Percentiles rank a stretch among this genome's conserved stretches.
Conservation (phyloP, 2,329 filamentous ascomycete species). For the Sporothrix brunneoviolacea region DNA sequence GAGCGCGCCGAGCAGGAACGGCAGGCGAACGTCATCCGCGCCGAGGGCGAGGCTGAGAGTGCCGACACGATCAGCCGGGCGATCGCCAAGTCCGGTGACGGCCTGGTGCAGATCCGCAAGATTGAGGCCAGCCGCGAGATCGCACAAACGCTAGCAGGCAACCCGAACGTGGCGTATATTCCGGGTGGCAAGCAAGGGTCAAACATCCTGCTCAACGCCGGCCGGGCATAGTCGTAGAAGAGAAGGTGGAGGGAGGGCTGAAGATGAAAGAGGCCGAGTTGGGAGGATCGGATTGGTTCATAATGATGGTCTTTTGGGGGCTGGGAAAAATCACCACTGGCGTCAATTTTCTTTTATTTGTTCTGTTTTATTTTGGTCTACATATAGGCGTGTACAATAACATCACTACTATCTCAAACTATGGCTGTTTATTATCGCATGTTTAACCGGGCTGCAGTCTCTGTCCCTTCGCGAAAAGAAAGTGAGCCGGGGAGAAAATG, state of each 20-base stretch:
- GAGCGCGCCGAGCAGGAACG: constrained; percentile 98
- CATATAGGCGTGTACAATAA: constrained; percentile 8
- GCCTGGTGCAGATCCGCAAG: constrained; percentile 89
- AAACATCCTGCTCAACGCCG: constrained; percentile 48
- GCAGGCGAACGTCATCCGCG: constrained; percentile 96
- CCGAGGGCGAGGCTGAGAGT: constrained; percentile 94
- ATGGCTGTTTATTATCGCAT: neutral
- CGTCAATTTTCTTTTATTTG: constrained; percentile 7
- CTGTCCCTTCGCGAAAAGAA: too few relatives aligned
- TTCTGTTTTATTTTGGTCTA: neutral
- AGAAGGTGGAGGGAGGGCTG: neutral
- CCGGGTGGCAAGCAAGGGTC: constrained; percentile 64
- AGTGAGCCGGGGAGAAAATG: too few relatives aligned
- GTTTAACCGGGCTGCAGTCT: too few relatives aligned
- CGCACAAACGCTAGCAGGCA: constrained; percentile 77
- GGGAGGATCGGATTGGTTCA: neutral
- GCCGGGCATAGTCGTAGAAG: constrained; percentile 28
- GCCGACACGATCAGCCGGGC: constrained; percentile 89
- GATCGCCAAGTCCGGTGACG: constrained; percentile 87
- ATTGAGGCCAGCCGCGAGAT: constrained; percentile 97
- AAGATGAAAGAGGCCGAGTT: neutral
- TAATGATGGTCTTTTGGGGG: constrained; percentile 2
- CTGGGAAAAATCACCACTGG: constrained; percentile 14
- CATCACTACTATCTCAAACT: constrained; percentile 10
- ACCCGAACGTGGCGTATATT: constrained; percentile 94